Base-by-base conservation (phyloP, 768 basidiomycete genomes). In the Amanita thiersii region DNA sequence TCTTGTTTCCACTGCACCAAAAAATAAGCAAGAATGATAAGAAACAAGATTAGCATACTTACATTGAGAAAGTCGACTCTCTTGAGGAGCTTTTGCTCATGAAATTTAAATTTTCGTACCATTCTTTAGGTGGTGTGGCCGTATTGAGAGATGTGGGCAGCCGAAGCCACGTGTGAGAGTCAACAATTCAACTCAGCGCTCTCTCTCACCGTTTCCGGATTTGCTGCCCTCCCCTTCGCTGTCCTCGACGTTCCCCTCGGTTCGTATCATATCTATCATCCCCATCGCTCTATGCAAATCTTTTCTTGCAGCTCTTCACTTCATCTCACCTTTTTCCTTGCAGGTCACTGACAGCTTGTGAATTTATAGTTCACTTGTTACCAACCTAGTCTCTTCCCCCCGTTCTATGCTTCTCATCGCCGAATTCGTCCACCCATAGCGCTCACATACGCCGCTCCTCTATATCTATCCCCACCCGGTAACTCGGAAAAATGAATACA, bases 51-150 rank as follows among this genome's bases (percentile, higher is more conserved):
- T 37, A 17, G 10, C 18, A 7, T 20, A 66, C 78, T 44, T 56
- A 90, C 92, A 56, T 86, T 88, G 46, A 97, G 73, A 61, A 99
- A 96, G 64, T 98, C 96, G 53, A 98, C 93, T 65, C 96, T 92
- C 60, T 88, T 92, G 59, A 93, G 76, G 24, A 96, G 74, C 55
- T 85, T 93, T 60, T 92, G 82, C 62, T 99, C 94, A 64, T 99
- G 96, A 59, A 88, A 77, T 68, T 94, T 97, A 61, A 98, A 76
- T 65, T 94, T 83, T 50, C 93, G 74, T 70, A 96, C 91, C 83
- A 86, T 86, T 33, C 50, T 44, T 41, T 48, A 45, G 43, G 47
- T 38, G 8, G 14, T 5, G 12, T 50, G 43, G 46, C 17, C 37
- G 20, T 21, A 24, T 39, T 38, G 37, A 29, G 43, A 24, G 31